phyloP scores from a whole-genome alignment of 345 rosid genomes.

The Carallia brachiata region DNA sequence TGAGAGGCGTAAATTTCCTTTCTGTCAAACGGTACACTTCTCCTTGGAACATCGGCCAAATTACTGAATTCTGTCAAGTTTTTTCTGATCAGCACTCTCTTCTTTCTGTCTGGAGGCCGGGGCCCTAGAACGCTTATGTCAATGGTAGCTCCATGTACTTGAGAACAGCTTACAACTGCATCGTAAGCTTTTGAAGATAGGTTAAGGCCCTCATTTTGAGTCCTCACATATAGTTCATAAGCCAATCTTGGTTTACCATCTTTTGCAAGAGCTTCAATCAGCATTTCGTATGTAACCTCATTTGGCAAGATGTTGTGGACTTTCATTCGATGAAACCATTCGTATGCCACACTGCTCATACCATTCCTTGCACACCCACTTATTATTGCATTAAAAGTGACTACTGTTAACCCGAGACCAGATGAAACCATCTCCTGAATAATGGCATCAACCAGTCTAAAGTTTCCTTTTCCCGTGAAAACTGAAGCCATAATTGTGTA shows the following conservation, averaged over 20 bases:
- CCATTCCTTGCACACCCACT: slow-evolving; percentile 58
- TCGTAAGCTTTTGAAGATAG: slow-evolving; percentile 68
- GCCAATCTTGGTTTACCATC: slow-evolving; percentile 85
- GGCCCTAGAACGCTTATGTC: slow-evolving; percentile 67
- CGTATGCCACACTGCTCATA: slow-evolving; percentile 71
- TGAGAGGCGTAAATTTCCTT: slow-evolving; percentile 33
- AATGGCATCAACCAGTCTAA: slow-evolving; percentile 57
- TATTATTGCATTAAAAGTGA: slow-evolving; percentile 87
- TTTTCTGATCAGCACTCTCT: slow-evolving; percentile 34
- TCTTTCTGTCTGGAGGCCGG: slow-evolving; percentile 48
- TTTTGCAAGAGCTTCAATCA: slow-evolving; percentile 68
- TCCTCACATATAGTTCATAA: slow-evolving; percentile 61
- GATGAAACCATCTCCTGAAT: slow-evolving; percentile 64
- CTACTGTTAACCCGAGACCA: slow-evolving; percentile 67
- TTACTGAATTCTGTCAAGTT: slow-evolving; percentile 29
- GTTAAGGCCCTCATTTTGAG: slow-evolving; percentile 51
- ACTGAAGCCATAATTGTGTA: slow-evolving; percentile 90
- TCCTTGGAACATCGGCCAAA: slow-evolving; percentile 37
- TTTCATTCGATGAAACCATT: slow-evolving; percentile 88
- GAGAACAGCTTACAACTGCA: slow-evolving; percentile 52
- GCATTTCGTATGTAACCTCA: slow-evolving; percentile 71
- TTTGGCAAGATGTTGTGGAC: slow-evolving; percentile 55
- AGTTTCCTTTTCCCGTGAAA: slow-evolving; percentile 61
- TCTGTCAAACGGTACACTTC: slow-evolving; percentile 37
- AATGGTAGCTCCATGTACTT: slow-evolving; percentile 50